Evolutionary conservation across 441 rosid species (phyloP).

Genomic region (Eruca vesicaria): DNA sequence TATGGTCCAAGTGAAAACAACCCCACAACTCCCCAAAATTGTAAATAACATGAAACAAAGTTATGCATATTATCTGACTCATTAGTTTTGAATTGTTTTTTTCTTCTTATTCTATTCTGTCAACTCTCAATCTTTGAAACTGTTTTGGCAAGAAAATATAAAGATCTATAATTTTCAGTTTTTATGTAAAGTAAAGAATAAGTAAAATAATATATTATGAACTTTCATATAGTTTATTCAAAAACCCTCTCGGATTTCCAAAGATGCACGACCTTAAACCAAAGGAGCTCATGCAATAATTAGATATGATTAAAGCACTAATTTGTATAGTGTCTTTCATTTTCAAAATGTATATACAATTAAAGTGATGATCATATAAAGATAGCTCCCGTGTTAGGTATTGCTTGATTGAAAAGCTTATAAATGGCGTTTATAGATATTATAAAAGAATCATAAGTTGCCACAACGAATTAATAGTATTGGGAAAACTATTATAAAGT

Average conservation of each 20-base stretch:
- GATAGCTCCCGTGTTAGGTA: conserved; percentile 51
- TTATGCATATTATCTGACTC: neutral
- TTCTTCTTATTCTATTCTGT: neutral
- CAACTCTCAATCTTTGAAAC: conserved; percentile 2
- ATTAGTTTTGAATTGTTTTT: neutral
- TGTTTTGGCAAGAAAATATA: neutral
- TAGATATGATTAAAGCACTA: conserved; percentile 37
- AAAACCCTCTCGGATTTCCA: conserved; percentile 32
- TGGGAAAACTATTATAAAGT: conserved; percentile 34
- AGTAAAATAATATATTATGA: neutral
- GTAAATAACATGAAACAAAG: neutral
- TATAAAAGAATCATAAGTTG: conserved; percentile 14
- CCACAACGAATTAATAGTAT: conserved; percentile 12
- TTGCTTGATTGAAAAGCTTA: conserved; percentile 36
- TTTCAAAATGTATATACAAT: neutral
- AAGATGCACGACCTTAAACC: conserved; percentile 41
- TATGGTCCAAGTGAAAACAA: conserved; percentile 40
- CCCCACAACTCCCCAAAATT: conserved; percentile 22
- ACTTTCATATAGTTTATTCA: conserved; percentile 1
- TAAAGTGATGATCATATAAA: conserved; percentile 21
- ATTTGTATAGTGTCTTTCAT: conserved; percentile 33
- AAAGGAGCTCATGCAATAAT: conserved; percentile 38
- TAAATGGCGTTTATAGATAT: conserved; percentile 39
- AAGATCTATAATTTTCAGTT: neutral
- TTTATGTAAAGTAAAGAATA: neutral